Conservation (phyloP, 306 rosid genomes). For the Benincasa hispida region DNA sequence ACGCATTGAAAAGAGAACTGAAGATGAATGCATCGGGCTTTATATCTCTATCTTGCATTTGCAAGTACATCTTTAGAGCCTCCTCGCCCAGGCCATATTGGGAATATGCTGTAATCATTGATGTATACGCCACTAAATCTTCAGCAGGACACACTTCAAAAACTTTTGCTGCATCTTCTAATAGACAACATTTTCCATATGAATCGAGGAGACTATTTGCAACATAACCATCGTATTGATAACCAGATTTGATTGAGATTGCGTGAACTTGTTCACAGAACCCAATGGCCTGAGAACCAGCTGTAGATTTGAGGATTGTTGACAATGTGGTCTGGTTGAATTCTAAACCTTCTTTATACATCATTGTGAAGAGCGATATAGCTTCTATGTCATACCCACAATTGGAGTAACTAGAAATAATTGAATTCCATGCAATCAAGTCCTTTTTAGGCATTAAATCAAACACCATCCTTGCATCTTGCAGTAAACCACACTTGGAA, state of each 20-base stretch:
- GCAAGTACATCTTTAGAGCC: slow-evolving; percentile 65
- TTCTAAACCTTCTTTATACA: slow-evolving; percentile 38
- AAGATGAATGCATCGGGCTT: slow-evolving; percentile 64
- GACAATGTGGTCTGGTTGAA: slow-evolving; percentile 74
- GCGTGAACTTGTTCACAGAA: slow-evolving; percentile 58
- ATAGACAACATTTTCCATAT: slow-evolving; percentile 55
- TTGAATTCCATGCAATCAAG: slow-evolving; percentile 59
- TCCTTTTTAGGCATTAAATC: slow-evolving; percentile 44
- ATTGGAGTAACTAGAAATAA: slow-evolving; percentile 59
- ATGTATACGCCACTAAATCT: slow-evolving; percentile 82
- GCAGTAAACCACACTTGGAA: slow-evolving; percentile 59
- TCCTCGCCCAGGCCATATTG: slow-evolving; percentile 75
- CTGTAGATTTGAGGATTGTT: slow-evolving; percentile 63
- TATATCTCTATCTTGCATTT: slow-evolving; percentile 41
- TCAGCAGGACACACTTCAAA: slow-evolving; percentile 54
- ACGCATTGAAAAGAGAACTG: slow-evolving; percentile 85
- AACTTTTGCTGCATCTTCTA: slow-evolving; percentile 45
- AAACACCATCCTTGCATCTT: slow-evolving; percentile 55
- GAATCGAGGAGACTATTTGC: slow-evolving; percentile 77
- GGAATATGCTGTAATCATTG: slow-evolving; percentile 79
- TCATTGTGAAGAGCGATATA: slow-evolving; percentile 32
- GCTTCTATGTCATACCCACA: slow-evolving; percentile 56
- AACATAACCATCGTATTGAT: slow-evolving; percentile 46
- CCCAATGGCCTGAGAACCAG: slow-evolving; percentile 38
- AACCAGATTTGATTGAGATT: slow-evolving; percentile 63